A percentile compares a stretch with the other conserved stretches of the same genome.
Conservation (phyloP, 331 rosid species). For the Malus hybrid region DNA sequence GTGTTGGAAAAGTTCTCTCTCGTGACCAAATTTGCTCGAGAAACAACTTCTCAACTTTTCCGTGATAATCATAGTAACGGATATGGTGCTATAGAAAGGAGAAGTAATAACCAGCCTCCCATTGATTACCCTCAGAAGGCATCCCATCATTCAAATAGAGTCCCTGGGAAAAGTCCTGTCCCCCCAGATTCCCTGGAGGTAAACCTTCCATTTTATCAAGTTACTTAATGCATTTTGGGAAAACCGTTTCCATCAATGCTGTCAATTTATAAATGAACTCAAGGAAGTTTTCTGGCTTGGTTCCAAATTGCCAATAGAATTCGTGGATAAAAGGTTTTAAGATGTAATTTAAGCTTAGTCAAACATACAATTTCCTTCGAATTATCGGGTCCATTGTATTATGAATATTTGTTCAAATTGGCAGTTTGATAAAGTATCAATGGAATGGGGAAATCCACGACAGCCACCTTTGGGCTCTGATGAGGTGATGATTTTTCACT, state of each 20-base stretch:
- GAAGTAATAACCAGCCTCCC: conserved; percentile 36
- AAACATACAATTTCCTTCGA: neutral
- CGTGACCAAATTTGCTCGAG: conserved; percentile 94
- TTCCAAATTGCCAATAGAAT: neutral
- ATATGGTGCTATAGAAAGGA: conserved; percentile 44
- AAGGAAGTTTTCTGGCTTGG: neutral
- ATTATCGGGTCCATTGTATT: neutral
- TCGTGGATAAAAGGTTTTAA: neutral
- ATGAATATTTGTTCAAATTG: neutral
- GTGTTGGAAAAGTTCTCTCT: conserved; percentile 93
- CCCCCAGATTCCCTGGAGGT: conserved; percentile 68
- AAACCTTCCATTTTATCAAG: conserved; percentile 10
- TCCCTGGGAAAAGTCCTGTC: conserved; percentile 33
- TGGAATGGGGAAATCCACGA: conserved; percentile 95
- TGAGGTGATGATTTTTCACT: conserved; percentile 46
- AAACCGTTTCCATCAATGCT: neutral
- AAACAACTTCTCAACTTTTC: conserved; percentile 89
- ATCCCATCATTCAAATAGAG: conserved; percentile 29
- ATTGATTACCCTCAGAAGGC: conserved; percentile 40
- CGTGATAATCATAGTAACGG: conserved; percentile 72
- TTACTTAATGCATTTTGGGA: neutral
- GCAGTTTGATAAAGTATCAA: conserved; percentile 69
- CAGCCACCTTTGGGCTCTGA: conserved; percentile 69
- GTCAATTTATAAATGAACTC: neutral
- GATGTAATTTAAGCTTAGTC: neutral